These are phyloP conservation scores for Aspergillus sclerotiicarbonarius DNA, from an alignment of 495 filamentous ascomycete genomes.

Conservation along the genomic window DNA sequence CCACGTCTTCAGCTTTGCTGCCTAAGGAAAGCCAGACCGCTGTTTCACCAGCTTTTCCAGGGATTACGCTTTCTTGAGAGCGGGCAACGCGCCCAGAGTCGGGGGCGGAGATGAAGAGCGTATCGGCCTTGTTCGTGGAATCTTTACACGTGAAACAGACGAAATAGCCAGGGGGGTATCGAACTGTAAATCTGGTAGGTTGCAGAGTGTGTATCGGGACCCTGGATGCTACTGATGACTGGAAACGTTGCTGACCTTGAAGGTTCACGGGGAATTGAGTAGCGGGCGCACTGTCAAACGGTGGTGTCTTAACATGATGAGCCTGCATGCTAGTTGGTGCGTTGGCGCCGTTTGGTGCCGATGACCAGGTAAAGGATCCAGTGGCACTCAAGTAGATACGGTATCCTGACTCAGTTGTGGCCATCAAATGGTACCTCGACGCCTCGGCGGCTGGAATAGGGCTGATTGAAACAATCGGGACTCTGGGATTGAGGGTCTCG, in stretches of 20 bases:
- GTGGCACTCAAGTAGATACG: conserved; percentile 91
- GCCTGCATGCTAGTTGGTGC: conserved; percentile 96
- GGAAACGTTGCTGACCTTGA: conserved; percentile 28
- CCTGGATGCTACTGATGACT: conserved; percentile 28
- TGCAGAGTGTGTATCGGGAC: conserved; percentile 46
- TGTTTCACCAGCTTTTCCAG: conserved; percentile 60
- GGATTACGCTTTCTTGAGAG: conserved; percentile 49
- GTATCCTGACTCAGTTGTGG: conserved; percentile 84
- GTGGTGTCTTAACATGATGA: conserved; percentile 91
- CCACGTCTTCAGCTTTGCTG: conserved; percentile 70
- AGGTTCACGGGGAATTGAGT: conserved; percentile 26
- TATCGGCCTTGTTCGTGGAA: conserved; percentile 51
- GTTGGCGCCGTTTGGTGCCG: conserved; percentile 50
- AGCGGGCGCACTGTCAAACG: conserved; percentile 42
- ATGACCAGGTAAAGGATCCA: conserved; percentile 64
- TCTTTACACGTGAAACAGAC: conserved; percentile 70
- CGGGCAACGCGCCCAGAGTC: conserved; percentile 77
- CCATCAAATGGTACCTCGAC: conserved; percentile 81
- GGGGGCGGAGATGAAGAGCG: conserved; percentile 80
- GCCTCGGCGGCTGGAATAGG: conserved; percentile 80
- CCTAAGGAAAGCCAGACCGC: conserved; percentile 71
- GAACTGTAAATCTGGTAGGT: conserved; percentile 54
- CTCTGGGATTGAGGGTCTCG: conserved; percentile 63
- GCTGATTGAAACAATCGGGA: conserved; percentile 77
- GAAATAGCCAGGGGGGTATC: conserved; percentile 88